A percentile compares a stretch with the other conserved stretches of the same genome.
phyloP scores from a whole-genome alignment of 139 green algal species.

The Haematococcus lacustris region DNA sequence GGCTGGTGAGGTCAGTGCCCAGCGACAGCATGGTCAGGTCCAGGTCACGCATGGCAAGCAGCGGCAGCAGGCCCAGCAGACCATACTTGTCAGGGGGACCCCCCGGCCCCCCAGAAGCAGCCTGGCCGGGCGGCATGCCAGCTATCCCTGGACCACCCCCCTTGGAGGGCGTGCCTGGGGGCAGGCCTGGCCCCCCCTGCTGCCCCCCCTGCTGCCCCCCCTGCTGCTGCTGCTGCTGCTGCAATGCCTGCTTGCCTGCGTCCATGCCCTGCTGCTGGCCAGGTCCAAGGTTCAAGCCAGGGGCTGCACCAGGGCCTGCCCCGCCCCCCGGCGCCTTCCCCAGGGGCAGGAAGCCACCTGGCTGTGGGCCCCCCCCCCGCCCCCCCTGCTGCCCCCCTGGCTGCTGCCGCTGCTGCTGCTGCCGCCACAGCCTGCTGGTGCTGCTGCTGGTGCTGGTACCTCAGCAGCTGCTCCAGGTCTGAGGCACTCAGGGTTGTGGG shows the following conservation, averaged over 20 bases:
- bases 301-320: too few species aligned
- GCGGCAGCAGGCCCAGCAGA: constrained; percentile 83
- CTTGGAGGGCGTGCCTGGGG: background rate
- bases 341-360: background rate
- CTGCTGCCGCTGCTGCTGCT: background rate
- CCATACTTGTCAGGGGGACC: constrained; percentile 66
- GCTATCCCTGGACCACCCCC: background rate
- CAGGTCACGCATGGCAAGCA: constrained; percentile 89
- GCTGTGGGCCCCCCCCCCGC: background rate
- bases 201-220: background rate
- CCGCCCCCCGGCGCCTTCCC: background rate
- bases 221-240: background rate
- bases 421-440: background rate
- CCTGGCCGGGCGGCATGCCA: background rate
- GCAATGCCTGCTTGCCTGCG: background rate
- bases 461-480: too few species aligned
- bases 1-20: constrained; percentile 90
- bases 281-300: too few species aligned
- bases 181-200: background rate
- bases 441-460: background rate
- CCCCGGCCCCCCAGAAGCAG: background rate
- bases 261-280: background rate
- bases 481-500: too few species aligned
- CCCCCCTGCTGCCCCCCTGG: background rate
- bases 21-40: constrained; percentile 92